These are phyloP conservation scores for Aureobasidium sp. DNA, from an alignment of 2,329 filamentous ascomycete genomes.

Conservation along the genomic window DNA sequence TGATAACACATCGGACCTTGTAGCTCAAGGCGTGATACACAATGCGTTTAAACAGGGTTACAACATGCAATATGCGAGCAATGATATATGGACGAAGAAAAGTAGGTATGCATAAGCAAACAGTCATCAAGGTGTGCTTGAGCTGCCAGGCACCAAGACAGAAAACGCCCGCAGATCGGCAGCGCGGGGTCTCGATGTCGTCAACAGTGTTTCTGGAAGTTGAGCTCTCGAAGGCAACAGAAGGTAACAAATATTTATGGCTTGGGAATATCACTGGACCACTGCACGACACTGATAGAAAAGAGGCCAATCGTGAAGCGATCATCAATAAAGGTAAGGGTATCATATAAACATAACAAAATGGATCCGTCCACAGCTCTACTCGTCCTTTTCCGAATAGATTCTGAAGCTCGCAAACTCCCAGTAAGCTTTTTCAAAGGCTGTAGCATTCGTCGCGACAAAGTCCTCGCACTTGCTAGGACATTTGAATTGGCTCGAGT, in stretches of 20 bases:
- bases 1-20: not conserved
- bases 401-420: constrained; percentile 31
- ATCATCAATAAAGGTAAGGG: not conserved
- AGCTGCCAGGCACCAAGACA: constrained; percentile 1
- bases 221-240: not conserved
- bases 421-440: constrained; percentile 57
- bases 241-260: not conserved
- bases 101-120: not conserved
- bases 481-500: constrained; percentile 32
- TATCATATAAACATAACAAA: constrained; percentile 1
- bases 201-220: not conserved
- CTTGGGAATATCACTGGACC: no score
- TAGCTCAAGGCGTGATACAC: not conserved
- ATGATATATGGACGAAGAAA: not conserved
- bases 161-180: not conserved
- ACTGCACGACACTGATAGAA: not conserved
- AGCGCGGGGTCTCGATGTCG: not conserved
- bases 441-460: constrained; percentile 51
- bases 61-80: not conserved
- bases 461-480: constrained; percentile 51
- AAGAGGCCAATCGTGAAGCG: not conserved
- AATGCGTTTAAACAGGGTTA: not conserved
- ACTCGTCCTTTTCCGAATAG: not conserved
- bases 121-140: not conserved
- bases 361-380: not conserved